phyloP scores from a whole-genome alignment of 2,329 filamentous ascomycete species.

The Sporothrix inflata region DNA sequence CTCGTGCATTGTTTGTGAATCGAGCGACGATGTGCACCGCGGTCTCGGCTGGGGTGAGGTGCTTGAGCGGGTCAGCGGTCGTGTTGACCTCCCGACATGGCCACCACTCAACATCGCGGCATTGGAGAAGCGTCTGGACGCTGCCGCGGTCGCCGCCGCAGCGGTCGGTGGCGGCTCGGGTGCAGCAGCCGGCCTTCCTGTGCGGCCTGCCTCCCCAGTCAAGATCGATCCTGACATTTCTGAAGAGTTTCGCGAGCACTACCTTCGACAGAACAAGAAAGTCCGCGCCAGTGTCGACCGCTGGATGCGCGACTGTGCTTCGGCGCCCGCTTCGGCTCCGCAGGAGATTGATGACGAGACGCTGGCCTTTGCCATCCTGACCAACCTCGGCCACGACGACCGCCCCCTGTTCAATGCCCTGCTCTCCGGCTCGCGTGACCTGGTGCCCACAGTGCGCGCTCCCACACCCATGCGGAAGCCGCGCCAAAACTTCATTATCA shows the following conservation, averaged over 20 bases:
- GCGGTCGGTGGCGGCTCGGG: slow-evolving; percentile 31
- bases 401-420: slow-evolving; percentile 82
- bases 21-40: slow-evolving; percentile 61
- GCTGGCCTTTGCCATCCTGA: slow-evolving; percentile 88
- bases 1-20: slow-evolving; percentile 79
- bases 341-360: slow-evolving; percentile 95
- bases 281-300: slow-evolving; percentile 88
- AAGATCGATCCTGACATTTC: slow-evolving; percentile 92
- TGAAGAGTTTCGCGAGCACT: slow-evolving; percentile 90
- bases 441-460: slow-evolving; percentile 62
- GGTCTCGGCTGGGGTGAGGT: slow-evolving; percentile 96
- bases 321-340: slow-evolving; percentile 72
- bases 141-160: slow-evolving; percentile 45
- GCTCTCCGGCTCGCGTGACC: slow-evolving; percentile 62
- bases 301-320: slow-evolving; percentile 82
- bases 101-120: slow-evolving; percentile 79
- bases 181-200: slow-evolving; percentile 43
- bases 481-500: slow-evolving; percentile 73
- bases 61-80: slow-evolving; percentile 86
- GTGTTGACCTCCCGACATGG: slow-evolving; percentile 84
- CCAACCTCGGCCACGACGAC: slow-evolving; percentile 75
- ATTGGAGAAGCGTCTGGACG: slow-evolving; percentile 62
- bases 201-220: slow-evolving; percentile 62
- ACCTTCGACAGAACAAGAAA: slow-evolving; percentile 88
- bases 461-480: slow-evolving; percentile 70